phyloP scores from a whole-genome alignment of 2,329 filamentous ascomycete species.

The Penicillium sp. region DNA sequence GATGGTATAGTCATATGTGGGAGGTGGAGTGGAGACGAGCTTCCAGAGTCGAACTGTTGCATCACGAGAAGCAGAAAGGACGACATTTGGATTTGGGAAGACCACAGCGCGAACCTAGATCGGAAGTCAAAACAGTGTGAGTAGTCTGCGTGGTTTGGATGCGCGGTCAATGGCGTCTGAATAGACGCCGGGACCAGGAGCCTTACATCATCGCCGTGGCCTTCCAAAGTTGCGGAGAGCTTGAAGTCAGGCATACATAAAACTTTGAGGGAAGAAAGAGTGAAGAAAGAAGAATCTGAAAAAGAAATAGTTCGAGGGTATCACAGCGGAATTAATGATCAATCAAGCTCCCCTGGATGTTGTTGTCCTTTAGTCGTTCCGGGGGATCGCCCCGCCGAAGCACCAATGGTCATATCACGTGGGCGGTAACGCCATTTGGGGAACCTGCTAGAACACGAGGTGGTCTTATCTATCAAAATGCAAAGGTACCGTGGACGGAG shows the following conservation, averaged over 20 bases:
- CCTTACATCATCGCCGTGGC: conserved; percentile 90
- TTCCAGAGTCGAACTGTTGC: conserved; percentile 86
- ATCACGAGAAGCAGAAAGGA: conserved; percentile 88
- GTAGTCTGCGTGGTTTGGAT: conserved; percentile 17
- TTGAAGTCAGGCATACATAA: conserved; percentile 76
- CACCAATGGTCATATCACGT: conserved; percentile 29
- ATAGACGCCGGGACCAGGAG: conserved; percentile 13
- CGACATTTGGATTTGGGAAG: conserved; percentile 68
- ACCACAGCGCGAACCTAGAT: conserved; percentile 78
- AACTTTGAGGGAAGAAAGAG: conserved; percentile 3
- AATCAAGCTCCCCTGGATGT: conserved; percentile 13
- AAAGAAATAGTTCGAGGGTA: conserved; percentile 1
- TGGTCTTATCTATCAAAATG: not conserved
- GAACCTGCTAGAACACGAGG: conserved; percentile 26
- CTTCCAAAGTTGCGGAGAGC: conserved; percentile 83
- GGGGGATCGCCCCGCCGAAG: conserved; percentile 23
- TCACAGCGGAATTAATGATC: conserved; percentile 10
- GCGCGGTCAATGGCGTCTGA: conserved; percentile 15
- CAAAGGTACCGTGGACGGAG: not conserved
- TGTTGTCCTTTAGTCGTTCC: conserved; percentile 29
- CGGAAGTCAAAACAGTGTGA: conserved; percentile 61
- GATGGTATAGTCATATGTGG: conserved; percentile 73
- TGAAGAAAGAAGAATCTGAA: not conserved
- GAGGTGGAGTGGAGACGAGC: conserved; percentile 62
- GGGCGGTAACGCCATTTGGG: conserved; percentile 28